phyloP scores from a whole-genome alignment of 345 rosid genomes.

The Brassica carinata region DNA sequence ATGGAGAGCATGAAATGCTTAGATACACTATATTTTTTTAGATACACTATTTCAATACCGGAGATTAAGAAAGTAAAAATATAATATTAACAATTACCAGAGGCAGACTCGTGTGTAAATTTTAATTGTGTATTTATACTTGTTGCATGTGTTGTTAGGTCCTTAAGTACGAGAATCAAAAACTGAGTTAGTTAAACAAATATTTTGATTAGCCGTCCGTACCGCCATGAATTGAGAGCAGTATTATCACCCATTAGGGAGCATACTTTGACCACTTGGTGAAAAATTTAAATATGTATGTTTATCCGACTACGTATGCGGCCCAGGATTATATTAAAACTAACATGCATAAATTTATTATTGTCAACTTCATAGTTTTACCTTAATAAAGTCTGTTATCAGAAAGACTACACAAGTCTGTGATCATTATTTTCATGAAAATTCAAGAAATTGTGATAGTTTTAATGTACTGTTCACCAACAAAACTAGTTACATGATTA shows the following conservation, averaged over 20 bases:
- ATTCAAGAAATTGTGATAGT: neutral
- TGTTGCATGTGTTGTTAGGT: constrained; percentile 16
- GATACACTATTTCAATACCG: neutral
- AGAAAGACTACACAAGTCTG: neutral
- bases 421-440: neutral
- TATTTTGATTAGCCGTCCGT: constrained; percentile 32
- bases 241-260: constrained; percentile 14
- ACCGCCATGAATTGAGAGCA: constrained; percentile 8
- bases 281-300: neutral
- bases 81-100: neutral
- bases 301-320: neutral
- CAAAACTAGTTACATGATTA: neutral
- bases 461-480: neutral
- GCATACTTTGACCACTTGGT: neutral
- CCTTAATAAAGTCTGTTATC: neutral
- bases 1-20: neutral
- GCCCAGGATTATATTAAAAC: neutral
- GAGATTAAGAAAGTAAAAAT: neutral
- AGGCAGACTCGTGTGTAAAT: neutral
- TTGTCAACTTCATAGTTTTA: neutral
- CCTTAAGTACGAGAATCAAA: constrained; percentile 29
- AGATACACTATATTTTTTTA: neutral
- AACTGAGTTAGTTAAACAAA: constrained; percentile 15
- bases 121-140: neutral
- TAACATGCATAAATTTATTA: neutral